A percentile compares a stretch with the other conserved stretches of the same genome.
These are phyloP conservation scores for Zygosaccharomyces bailii DNA, from an alignment of 805 yeast genomes.

Conservation along the genomic window DNA sequence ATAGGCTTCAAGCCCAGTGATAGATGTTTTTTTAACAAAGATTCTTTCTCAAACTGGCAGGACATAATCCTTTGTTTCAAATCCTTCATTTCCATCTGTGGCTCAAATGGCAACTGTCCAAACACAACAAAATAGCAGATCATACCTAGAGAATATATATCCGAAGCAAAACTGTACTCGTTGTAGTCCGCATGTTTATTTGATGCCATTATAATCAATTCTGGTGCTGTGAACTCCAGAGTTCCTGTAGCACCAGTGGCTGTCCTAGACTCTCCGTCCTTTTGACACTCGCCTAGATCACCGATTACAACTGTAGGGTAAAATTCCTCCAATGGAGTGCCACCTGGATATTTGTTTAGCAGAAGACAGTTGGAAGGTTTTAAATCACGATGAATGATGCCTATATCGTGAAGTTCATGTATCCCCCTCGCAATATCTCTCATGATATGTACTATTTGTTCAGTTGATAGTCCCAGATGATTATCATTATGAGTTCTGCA, in stretches of 20 bases:
- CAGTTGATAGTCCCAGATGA: conserved; percentile 42
- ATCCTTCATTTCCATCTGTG: conserved; percentile 24
- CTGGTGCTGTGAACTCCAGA: conserved; percentile 84
- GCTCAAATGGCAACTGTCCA: conserved; percentile 60
- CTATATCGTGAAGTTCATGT: conserved; percentile 63
- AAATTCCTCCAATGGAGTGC: conserved; percentile 11
- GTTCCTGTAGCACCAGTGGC: conserved; percentile 89
- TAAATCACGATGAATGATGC: conserved; percentile 82
- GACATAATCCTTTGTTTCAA: conserved; percentile 37
- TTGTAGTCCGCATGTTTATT: conserved; percentile 36
- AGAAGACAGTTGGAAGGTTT: conserved; percentile 86
- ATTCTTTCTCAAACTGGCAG: conserved; percentile 28
- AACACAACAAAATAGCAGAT: conserved; percentile 73
- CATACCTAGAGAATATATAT: conserved; percentile 80
- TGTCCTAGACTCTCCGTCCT: conserved; percentile 59
- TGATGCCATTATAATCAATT: conserved; percentile 45
- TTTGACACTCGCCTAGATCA: conserved; percentile 86
- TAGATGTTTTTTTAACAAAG: conserved; percentile 19
- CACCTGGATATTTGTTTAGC: conserved; percentile 20
- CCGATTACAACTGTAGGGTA: conserved; percentile 76
- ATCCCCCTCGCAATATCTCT: conserved; percentile 69
- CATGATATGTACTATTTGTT: conserved; percentile 67
- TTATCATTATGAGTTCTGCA: conserved; percentile 19
- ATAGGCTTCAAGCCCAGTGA: conserved; percentile 22
- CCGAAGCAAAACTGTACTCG: conserved; percentile 69